Conservation (phyloP, 768 basidiomycete genomes). For the Xerocomellus intermedius region DNA sequence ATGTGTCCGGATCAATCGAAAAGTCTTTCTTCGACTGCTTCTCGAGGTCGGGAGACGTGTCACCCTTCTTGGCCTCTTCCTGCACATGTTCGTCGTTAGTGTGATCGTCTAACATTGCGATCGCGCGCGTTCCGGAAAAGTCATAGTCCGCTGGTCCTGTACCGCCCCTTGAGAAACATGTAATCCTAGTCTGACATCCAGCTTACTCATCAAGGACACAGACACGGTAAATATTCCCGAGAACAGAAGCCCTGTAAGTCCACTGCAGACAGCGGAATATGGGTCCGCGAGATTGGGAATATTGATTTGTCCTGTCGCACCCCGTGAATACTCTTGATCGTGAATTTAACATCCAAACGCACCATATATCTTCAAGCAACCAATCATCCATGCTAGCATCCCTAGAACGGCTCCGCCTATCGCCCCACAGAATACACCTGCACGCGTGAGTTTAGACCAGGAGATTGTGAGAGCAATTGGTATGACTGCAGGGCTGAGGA, state of each 20-base stretch:
- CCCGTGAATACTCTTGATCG: not conserved
- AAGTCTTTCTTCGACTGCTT: constrained; percentile 7
- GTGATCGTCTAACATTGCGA: constrained; percentile 30
- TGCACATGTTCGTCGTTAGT: not conserved
- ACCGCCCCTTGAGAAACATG: not conserved
- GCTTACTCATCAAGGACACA: constrained; percentile 37
- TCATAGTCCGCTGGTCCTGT: constrained; percentile 38
- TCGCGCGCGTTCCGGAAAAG: constrained; percentile 37
- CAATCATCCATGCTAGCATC: constrained; percentile 52
- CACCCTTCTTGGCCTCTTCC: not conserved
- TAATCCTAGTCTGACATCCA: not conserved
- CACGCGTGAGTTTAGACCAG: constrained; percentile 44
- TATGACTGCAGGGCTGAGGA: constrained; percentile 50
- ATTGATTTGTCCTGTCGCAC: constrained; percentile 33
- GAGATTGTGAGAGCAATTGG: constrained; percentile 47
- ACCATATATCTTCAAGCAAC: constrained; percentile 51
- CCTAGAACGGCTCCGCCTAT: constrained; percentile 42
- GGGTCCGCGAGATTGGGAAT: constrained; percentile 38
- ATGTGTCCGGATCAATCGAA: not conserved
- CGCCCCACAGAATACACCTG: constrained; percentile 41
- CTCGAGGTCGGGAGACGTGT: constrained; percentile 12
- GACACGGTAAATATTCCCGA: constrained; percentile 37
- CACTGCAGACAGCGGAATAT: constrained; percentile 41
- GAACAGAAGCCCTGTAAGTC: constrained; percentile 37
- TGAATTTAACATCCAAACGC: not conserved